Conservation (phyloP, 1,284 basidiomycete species). For the Coriolopsis trogii region DNA sequence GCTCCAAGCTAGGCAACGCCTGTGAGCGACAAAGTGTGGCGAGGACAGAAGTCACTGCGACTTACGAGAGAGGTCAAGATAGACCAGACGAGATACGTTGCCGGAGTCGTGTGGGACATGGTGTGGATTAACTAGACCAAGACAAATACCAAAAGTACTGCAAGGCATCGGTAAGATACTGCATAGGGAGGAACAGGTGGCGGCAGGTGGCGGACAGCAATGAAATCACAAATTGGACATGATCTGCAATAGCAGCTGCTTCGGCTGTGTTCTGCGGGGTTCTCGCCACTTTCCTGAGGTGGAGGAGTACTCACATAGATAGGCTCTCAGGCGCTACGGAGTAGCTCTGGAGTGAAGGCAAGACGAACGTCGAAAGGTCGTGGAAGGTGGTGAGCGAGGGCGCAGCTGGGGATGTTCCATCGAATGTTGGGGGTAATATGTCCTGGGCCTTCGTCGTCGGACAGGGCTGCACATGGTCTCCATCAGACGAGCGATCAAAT, state of each 20-base stretch:
- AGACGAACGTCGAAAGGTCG: slow-evolving; percentile 1
- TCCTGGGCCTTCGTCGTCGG: not conserved
- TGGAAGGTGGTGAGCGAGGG: slow-evolving; percentile 2
- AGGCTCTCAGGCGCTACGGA: slow-evolving; percentile 5
- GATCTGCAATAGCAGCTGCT: too few relatives aligned
- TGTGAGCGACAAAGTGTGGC: not conserved
- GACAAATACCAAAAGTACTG: not conserved
- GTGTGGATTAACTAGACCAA: not conserved
- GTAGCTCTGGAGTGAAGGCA: slow-evolving; percentile 5
- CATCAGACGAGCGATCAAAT: slow-evolving; percentile 9
- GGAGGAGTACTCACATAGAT: slow-evolving; percentile 3
- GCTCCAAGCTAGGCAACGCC: slow-evolving; percentile 57
- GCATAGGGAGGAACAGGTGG: too few relatives aligned
- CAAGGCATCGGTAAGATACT: too few relatives aligned
- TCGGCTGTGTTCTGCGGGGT: too few relatives aligned
- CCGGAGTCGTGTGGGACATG: slow-evolving; percentile 70
- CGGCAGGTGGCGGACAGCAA: too few relatives aligned
- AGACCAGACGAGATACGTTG: slow-evolving; percentile 64
- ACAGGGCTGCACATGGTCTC: slow-evolving; percentile 9
- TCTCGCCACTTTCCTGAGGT: too few relatives aligned
- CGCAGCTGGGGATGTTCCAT: slow-evolving; percentile 2
- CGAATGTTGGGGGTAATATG: slow-evolving; percentile 1
- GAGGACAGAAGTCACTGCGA: slow-evolving; percentile 10
- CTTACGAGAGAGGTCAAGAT: slow-evolving; percentile 53
- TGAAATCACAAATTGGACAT: too few relatives aligned